Evolutionary conservation across 2,329 filamentous ascomycete species (phyloP), one percentile per base, ranked within the genome.

Genomic region (Fusarium floridanum): DNA sequence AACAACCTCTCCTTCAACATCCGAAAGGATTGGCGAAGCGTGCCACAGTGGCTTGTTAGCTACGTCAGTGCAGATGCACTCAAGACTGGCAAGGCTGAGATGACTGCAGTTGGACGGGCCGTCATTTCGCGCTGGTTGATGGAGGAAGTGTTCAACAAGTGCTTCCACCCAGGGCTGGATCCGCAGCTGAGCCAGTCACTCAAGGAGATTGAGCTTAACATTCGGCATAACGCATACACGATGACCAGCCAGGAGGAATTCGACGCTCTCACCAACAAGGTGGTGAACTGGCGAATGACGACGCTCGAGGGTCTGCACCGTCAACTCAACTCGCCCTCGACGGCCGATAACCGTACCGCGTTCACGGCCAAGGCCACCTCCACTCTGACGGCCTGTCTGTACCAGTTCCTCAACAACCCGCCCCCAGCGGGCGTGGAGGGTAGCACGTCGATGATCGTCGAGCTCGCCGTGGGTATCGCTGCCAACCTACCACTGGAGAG

Each of bases 1-100:
- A 97, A 95, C 81, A 97, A 99, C 81, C 88, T 99, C 11, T 92
- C 97, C 0, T 99, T 98, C 86, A 96, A 97, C 76, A 97, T 98
- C 73, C 93, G 97, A 73, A 98, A 98, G 84, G 93, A 97, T 80
- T 99, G 97, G 97, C 91, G 91, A 72, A 87, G 87, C 37, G 88
- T 98, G 64, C 97, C 97, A 0, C 81, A 87, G 7, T 98, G 95
- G 95, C 87, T 99, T 53, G 89, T 91, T 64, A 88, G 88, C 27
- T 94, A 91, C 64, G 94, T 97, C 74, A 98, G 96, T 82, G 88
- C 93, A 62, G 95, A 97, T 78, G 96, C 95, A 1, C 88, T 97
- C 64, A 90, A 92, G 78, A 95, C 93, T 11, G 97, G 95, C 71
- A 97, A 95, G 80, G 95, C 98, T 82, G 97, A 99, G 83, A 99